Conservation (phyloP, 2,329 filamentous ascomycete species). For the Trichoderma koningii region DNA sequence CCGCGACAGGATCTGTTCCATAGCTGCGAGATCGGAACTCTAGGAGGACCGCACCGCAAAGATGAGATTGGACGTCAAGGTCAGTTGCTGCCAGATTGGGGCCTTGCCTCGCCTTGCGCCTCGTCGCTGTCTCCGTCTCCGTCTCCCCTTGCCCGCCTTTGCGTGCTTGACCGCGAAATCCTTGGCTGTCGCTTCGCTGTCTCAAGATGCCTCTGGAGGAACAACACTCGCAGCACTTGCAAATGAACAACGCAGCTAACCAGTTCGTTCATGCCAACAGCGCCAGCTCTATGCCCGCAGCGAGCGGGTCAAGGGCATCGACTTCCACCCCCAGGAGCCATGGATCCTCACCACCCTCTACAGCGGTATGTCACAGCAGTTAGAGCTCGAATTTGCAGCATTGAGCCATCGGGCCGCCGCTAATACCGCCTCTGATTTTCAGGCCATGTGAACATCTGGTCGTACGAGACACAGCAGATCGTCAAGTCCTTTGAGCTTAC, state of each 20-base stretch:
- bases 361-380: conserved; percentile 65
- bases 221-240: too few relatives aligned
- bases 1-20: conserved; percentile 4
- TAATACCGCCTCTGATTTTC: conserved; percentile 17
- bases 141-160: background rate
- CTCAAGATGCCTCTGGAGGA: background rate
- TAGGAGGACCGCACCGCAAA: conserved; percentile 31
- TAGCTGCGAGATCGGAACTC: conserved; percentile 1
- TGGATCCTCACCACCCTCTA: conserved; percentile 97
- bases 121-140: background rate
- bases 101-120: background rate
- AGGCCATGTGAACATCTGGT: conserved; percentile 99
- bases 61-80: conserved; percentile 50
- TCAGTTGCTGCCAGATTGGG: conserved; percentile 32
- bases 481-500: conserved; percentile 99
- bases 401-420: background rate
- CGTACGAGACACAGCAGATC: conserved; percentile 92
- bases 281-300: conserved; percentile 68
- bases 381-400: background rate
- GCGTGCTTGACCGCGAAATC: background rate
- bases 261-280: conserved; percentile 34
- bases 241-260: too few relatives aligned
- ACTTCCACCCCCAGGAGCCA: conserved; percentile 96
- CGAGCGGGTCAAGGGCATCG: conserved; percentile 94
- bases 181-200: background rate